phyloP scores from a whole-genome alignment of 495 filamentous ascomycete species.

The Stereocaulon alpinum region DNA sequence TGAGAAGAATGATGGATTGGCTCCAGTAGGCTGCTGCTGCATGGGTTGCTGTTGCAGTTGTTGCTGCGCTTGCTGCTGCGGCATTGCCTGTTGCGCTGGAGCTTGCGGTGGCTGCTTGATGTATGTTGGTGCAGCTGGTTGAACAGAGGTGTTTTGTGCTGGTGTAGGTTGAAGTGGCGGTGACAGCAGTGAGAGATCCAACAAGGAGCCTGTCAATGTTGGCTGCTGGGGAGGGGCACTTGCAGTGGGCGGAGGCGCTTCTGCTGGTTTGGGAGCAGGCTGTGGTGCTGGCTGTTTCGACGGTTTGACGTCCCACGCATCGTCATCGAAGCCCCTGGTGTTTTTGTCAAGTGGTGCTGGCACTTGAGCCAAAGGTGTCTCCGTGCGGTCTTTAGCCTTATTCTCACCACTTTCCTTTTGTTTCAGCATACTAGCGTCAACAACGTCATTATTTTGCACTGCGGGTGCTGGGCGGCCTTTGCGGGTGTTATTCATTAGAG shows the following conservation, averaged over 20 bases:
- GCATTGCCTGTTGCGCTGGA: constrained; percentile 37
- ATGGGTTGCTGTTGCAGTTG: constrained; percentile 33
- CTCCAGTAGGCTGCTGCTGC: constrained; percentile 36
- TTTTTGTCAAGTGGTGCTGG: constrained; percentile 34
- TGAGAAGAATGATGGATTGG: constrained; percentile 35
- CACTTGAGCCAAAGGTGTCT: constrained; percentile 42
- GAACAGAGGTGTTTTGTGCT: constrained; percentile 39
- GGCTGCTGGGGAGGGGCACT: constrained; percentile 32
- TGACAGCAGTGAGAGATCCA: constrained; percentile 67
- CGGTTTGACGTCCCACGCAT: constrained; percentile 97
- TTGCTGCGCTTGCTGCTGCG: constrained; percentile 25
- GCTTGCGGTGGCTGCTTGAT: constrained; percentile 33
- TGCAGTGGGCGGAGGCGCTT: constrained; percentile 21
- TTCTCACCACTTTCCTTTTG: constrained; percentile 38
- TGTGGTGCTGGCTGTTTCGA: constrained; percentile 45
- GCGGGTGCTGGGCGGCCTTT: constrained; percentile 82
- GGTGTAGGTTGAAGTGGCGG: constrained; percentile 67
- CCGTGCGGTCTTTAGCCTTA: constrained; percentile 35
- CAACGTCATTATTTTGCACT: constrained; percentile 70
- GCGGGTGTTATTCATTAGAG: constrained; percentile 85
- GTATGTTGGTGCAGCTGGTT: constrained; percentile 32
- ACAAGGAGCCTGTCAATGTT: constrained; percentile 58
- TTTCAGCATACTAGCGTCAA: constrained; percentile 79
- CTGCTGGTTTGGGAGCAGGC: constrained; percentile 25
- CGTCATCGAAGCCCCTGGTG: constrained; percentile 75